Evolutionary conservation across 352 stramenopile species (phyloP).

Genomic region (Thraustochytrium sp.): DNA sequence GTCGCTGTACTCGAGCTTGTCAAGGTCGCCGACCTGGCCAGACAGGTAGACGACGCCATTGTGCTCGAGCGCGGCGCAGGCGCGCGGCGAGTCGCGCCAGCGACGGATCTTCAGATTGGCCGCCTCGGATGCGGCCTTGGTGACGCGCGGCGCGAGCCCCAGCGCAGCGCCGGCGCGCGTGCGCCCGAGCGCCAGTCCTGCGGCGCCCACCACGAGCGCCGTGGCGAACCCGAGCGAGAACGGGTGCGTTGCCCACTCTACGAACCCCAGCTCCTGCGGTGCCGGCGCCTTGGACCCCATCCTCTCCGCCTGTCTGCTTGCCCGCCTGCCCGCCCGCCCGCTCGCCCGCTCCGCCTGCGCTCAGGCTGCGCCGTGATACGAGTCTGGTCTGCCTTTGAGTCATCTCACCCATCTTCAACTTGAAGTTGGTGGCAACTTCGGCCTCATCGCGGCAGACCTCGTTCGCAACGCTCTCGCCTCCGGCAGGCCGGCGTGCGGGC

Average conservation of each 20-base stretch:
- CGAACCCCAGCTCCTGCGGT: background rate
- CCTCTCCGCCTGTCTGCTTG: no score
- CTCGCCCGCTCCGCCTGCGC: no score
- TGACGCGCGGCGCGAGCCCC: background rate
- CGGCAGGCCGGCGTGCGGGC: no score
- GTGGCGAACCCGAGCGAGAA: conserved; percentile 8
- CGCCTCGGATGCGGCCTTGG: background rate
- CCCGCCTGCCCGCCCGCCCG: no score
- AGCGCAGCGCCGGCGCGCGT: background rate
- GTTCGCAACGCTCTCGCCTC: no score
- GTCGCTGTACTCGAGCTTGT: conserved; percentile 47
- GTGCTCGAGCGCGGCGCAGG: conserved; percentile 44
- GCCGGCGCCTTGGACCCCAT: no score
- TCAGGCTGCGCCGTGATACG: no score
- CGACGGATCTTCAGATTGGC: background rate
- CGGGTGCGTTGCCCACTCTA: background rate
- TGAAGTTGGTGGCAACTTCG: no score
- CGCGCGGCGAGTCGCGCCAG: conserved; percentile 11
- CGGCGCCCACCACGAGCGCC: background rate
- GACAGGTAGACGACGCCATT: conserved; percentile 56
- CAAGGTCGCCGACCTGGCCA: conserved; percentile 53
- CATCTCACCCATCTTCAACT: no score
- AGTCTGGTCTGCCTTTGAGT: no score
- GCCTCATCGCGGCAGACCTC: no score
- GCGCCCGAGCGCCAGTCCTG: background rate